A percentile compares a stretch with the other conserved stretches of the same genome.
Conservation (phyloP, 2,329 filamentous ascomycete species). For the Monosporascus sp. region DNA sequence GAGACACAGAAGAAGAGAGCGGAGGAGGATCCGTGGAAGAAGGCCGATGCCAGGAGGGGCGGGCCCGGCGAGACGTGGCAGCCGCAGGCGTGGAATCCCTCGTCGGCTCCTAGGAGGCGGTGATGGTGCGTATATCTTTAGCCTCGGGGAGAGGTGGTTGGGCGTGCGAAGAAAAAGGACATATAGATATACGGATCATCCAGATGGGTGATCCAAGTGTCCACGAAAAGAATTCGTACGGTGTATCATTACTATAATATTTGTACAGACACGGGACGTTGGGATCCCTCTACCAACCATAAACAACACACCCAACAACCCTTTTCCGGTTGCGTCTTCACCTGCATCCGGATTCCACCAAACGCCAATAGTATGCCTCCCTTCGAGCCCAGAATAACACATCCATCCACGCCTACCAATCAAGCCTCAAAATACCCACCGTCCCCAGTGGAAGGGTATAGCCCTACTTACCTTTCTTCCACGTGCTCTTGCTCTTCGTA, state of each 20-base stretch:
- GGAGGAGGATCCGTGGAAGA: constrained; percentile 52
- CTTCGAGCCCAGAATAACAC: background rate
- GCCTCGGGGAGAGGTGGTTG: no score
- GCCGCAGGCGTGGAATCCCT: constrained; percentile 56
- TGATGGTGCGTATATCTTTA: constrained; percentile 12
- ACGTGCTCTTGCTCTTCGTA: constrained; percentile 1
- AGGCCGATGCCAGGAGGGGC: constrained; percentile 32
- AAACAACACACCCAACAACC: no score
- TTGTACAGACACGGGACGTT: background rate
- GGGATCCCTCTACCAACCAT: no score
- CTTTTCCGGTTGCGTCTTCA: no score
- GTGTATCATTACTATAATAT: background rate
- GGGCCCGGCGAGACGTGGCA: constrained; percentile 62
- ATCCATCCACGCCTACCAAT: background rate
- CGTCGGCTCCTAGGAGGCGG: constrained; percentile 28
- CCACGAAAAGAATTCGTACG: no score
- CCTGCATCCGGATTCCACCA: no score
- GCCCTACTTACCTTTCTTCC: background rate
- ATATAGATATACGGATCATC: no score
- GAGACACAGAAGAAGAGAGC: constrained; percentile 1
- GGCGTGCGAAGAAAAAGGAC: no score
- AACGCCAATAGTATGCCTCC: background rate
- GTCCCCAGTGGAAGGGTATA: background rate
- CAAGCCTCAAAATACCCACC: background rate
- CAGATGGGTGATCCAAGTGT: no score